Percentiles rank a stretch among this genome's conserved stretches.
phyloP scores from a whole-genome alignment of 2,329 filamentous ascomycete genomes.

The Aspergillus fructus region DNA sequence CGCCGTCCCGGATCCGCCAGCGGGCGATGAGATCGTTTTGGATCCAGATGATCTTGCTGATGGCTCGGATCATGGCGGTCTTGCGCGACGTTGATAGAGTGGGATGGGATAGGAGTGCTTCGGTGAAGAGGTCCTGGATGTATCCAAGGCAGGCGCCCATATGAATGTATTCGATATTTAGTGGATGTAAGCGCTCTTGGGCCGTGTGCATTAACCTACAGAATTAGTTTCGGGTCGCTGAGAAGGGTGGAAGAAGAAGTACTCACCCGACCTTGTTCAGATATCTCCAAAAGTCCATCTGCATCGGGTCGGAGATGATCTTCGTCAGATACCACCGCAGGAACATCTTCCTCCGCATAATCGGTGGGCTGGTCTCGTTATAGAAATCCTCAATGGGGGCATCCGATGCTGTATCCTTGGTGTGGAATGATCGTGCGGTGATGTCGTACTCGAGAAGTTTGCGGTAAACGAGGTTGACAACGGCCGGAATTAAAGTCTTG shows the following conservation, averaged over 20 bases:
- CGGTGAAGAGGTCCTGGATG: conserved; percentile 74
- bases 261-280: conserved; percentile 76
- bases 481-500: conserved; percentile 75
- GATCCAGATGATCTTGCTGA: conserved; percentile 83
- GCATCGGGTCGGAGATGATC: conserved; percentile 71
- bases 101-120: conserved; percentile 72
- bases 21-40: conserved; percentile 85
- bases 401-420: conserved; percentile 61
- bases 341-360: conserved; percentile 76
- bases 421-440: conserved; percentile 73
- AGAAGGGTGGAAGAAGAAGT: neutral
- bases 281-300: conserved; percentile 80
- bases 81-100: conserved; percentile 66
- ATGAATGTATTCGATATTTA: conserved; percentile 79
- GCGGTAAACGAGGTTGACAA: conserved; percentile 82
- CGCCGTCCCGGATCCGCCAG: conserved; percentile 71
- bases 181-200: conserved; percentile 66
- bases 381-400: conserved; percentile 64
- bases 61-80: conserved; percentile 70
- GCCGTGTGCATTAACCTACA: conserved; percentile 76
- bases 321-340: conserved; percentile 71
- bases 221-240: neutral
- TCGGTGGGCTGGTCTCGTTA: conserved; percentile 70
- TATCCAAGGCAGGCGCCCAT: conserved; percentile 71
- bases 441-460: conserved; percentile 80